A percentile compares a stretch with the other conserved stretches of the same genome.
Evolutionary conservation across 805 yeast genomes (phyloP).

Genomic region (Yamadazyma paraphyllophila): DNA sequence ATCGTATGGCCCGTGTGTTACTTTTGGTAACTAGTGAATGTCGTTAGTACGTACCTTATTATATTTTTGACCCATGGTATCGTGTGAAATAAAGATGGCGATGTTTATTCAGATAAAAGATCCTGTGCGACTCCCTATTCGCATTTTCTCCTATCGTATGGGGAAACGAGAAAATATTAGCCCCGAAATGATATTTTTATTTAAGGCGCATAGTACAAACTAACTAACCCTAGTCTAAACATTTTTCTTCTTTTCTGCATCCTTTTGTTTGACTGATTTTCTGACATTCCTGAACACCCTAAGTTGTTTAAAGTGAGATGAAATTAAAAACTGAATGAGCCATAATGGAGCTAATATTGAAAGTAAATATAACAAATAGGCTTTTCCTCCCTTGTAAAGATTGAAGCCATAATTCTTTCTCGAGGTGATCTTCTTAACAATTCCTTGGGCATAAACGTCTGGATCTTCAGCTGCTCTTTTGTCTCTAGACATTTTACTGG

Average conservation of each 20-base stretch:
- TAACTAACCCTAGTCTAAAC: background rate
- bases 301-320: constrained; percentile 24
- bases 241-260: background rate
- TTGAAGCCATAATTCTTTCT: constrained; percentile 25
- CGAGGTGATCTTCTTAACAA: constrained; percentile 19
- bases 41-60: constrained; percentile 4
- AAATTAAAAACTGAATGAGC: constrained; percentile 20
- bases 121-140: constrained; percentile 5
- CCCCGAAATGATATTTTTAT: too few species aligned
- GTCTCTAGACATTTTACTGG: constrained; percentile 23
- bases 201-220: too few species aligned
- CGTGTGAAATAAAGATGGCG: constrained; percentile 4
- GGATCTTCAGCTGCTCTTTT: constrained; percentile 18
- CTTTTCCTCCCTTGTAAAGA: constrained; percentile 25
- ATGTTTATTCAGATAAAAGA: background rate
- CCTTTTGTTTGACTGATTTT: constrained; percentile 5
- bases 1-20: background rate
- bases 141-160: background rate
- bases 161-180: too few species aligned
- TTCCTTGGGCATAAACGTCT: constrained; percentile 24
- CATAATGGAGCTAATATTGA: constrained; percentile 24
- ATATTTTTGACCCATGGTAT: constrained; percentile 7
- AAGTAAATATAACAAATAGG: constrained; percentile 18
- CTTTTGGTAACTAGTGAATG: too few species aligned
- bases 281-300: constrained; percentile 21